A percentile compares a stretch with the other conserved stretches of the same genome.
Conservation (phyloP, 78 protist species). For the Thecamonas trahens region DNA sequence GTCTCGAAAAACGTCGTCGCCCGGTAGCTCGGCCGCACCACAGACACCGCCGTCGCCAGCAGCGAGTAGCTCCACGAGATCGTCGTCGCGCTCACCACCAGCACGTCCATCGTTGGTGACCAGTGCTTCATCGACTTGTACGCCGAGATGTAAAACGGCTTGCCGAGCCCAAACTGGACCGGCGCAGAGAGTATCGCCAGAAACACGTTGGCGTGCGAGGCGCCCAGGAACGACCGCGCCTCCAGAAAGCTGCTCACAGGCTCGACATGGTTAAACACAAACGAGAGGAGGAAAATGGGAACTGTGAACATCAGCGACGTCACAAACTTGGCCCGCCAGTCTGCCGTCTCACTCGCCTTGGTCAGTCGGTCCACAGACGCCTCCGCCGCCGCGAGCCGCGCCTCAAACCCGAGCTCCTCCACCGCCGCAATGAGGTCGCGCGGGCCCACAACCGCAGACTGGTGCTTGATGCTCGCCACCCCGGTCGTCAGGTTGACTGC, state of each 20-base stretch:
- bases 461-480: constrained; percentile 8
- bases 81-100: constrained; percentile 30
- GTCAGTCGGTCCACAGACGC: neutral
- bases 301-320: constrained; percentile 7
- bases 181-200: constrained; percentile 30
- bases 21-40: no score
- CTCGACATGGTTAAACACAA: neutral
- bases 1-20: constrained; percentile 2
- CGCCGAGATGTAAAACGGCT: constrained; percentile 39
- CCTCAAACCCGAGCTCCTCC: neutral
- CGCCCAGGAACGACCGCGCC: neutral
- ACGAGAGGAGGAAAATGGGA: constrained; percentile 12
- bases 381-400: neutral
- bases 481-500: no score
- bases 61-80: constrained; percentile 25
- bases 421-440: constrained; percentile 7
- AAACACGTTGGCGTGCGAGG: neutral
- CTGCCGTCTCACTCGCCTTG: neutral
- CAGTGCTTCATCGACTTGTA: constrained; percentile 19
- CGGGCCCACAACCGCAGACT: constrained; percentile 21
- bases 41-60: neutral
- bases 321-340: neutral
- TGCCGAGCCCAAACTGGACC: constrained; percentile 44
- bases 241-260: neutral
- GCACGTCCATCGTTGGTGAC: constrained; percentile 57